Evolutionary conservation across 129 eudicot species (phyloP).

Genomic region (Smallanthus sonchifolius): DNA sequence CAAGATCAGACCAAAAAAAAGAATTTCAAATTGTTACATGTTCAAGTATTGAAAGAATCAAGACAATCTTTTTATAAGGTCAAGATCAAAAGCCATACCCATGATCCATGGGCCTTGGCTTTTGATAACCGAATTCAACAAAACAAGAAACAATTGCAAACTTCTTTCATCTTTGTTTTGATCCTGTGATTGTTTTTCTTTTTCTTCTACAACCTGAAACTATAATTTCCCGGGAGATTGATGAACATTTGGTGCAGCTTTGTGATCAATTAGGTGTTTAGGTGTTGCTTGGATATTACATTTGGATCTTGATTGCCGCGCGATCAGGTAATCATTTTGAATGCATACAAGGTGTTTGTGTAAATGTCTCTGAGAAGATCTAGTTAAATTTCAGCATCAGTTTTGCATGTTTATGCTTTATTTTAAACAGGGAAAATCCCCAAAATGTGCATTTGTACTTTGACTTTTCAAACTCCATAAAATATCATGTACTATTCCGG

Average conservation of each 20-base stretch:
- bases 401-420: constrained; percentile 10
- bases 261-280: constrained; percentile 3
- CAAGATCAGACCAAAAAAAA: constrained; percentile 3
- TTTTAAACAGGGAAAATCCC: background rate
- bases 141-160: constrained; percentile 9
- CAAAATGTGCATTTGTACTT: too few relatives aligned
- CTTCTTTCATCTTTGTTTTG: background rate
- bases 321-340: constrained; percentile 9
- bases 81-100: constrained; percentile 39
- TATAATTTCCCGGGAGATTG: background rate
- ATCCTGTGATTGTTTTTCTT: constrained; percentile 15
- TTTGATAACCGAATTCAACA: constrained; percentile 29
- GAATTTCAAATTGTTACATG: constrained; percentile 20
- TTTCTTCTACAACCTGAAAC: background rate
- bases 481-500: too few relatives aligned
- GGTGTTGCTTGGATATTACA: background rate
- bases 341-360: background rate
- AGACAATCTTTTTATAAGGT: constrained; percentile 29
- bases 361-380: background rate
- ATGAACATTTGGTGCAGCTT: background rate
- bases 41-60: constrained; percentile 27
- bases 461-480: too few relatives aligned
- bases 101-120: constrained; percentile 36
- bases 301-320: background rate
- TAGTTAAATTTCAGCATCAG: background rate